These are phyloP conservation scores for Senna siamea DNA, from an alignment of 306 rosid species.

Conservation along the genomic window DNA sequence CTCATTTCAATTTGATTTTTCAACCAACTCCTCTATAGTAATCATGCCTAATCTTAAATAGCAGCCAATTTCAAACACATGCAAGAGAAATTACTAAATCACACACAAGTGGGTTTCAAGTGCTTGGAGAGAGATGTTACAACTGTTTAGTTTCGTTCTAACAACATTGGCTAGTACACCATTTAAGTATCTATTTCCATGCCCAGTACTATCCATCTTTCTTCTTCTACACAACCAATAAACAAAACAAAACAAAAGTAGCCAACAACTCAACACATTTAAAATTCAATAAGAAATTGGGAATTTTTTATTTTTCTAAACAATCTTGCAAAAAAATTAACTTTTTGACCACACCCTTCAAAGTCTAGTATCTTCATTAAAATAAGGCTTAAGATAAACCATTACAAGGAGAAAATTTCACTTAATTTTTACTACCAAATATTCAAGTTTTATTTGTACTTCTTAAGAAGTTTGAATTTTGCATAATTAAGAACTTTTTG, in stretches of 20 bases:
- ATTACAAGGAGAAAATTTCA: slow-evolving; percentile 8
- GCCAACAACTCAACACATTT: slow-evolving; percentile 16
- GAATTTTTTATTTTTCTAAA: not conserved
- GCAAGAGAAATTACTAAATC: too few species aligned
- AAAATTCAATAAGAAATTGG: not conserved
- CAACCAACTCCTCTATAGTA: too few species aligned
- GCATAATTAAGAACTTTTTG: slow-evolving; percentile 28
- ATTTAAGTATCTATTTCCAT: too few species aligned
- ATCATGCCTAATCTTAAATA: too few species aligned
- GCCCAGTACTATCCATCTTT: slow-evolving; percentile 53
- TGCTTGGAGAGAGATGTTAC: too few species aligned
- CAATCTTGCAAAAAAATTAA: not conserved
- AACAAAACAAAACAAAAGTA: slow-evolving; percentile 36
- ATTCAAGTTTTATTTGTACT: too few species aligned
- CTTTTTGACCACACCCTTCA: not conserved
- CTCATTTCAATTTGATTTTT: too few species aligned
- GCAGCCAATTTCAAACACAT: too few species aligned
- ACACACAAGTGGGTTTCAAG: too few species aligned
- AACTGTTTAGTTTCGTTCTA: too few species aligned
- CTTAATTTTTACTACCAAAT: too few species aligned
- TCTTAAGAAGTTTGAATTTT: slow-evolving; percentile 31
- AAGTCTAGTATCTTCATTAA: slow-evolving; percentile 15
- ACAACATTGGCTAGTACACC: too few species aligned
- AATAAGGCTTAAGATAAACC: slow-evolving; percentile 42
- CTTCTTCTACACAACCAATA: slow-evolving; percentile 51